Conservation (phyloP, 768 basidiomycete genomes). For the Mrakia hoshinonis region DNA sequence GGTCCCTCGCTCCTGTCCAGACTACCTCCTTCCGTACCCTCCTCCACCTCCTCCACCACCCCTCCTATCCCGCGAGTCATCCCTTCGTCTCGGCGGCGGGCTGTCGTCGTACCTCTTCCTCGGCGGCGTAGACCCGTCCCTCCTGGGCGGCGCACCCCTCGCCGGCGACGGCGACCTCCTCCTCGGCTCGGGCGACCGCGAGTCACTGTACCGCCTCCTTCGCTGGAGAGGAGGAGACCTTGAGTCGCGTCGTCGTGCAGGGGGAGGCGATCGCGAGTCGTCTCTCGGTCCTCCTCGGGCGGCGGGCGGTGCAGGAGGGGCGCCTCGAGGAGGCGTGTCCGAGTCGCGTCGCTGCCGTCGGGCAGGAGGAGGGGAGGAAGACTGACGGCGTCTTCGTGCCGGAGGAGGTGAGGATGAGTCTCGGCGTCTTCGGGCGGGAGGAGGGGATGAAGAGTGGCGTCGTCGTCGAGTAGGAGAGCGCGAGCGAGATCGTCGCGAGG, state of each 20-base stretch:
- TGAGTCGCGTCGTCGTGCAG: conserved; percentile 19
- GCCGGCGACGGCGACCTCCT: neutral
- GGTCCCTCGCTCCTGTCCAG: neutral
- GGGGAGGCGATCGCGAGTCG: conserved; percentile 25
- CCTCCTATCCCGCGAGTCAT: conserved; percentile 15
- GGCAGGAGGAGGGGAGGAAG: conserved; percentile 3
- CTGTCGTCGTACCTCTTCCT: conserved; percentile 8
- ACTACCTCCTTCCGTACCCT: neutral
- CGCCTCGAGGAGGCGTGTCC: neutral
- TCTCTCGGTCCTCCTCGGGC: neutral
- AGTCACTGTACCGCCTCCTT: conserved; percentile 3
- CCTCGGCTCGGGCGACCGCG: neutral
- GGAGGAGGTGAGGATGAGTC: conserved; percentile 23
- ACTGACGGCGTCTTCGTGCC: neutral
- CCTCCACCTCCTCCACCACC: neutral
- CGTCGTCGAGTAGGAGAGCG: conserved; percentile 23
- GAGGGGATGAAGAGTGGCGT: conserved; percentile 18
- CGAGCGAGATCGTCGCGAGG: conserved; percentile 33
- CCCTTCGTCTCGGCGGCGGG: conserved; percentile 11
- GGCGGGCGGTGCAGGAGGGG: neutral
- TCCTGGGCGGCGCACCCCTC: neutral
- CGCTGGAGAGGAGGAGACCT: conserved; percentile 32
- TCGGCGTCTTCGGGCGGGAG: neutral
- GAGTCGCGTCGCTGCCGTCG: conserved; percentile 2
- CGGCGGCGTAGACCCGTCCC: conserved; percentile 7